phyloP scores from a whole-genome alignment of 305 asterid species.

The Fraxinus angustifolia region DNA sequence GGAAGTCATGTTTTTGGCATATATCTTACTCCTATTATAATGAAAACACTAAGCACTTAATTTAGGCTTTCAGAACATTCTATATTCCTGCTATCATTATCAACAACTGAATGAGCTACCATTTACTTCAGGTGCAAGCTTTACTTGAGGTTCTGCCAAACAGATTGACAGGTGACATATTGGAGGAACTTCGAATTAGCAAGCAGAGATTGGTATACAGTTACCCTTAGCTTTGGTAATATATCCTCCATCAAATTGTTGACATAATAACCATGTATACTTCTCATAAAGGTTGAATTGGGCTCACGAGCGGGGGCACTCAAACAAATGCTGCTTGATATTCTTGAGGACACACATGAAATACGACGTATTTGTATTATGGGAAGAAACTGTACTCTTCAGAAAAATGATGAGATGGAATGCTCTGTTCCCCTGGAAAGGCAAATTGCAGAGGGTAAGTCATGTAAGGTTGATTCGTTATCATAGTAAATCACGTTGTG shows the following conservation, averaged over 20 bases:
- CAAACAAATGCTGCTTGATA: constrained; percentile 97
- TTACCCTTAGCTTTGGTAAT: not conserved
- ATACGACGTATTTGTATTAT: constrained; percentile 90
- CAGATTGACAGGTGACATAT: constrained; percentile 78
- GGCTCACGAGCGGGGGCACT: constrained; percentile 93
- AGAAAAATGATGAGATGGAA: constrained; percentile 62
- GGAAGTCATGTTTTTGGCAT: not conserved
- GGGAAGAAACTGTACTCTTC: constrained; percentile 84
- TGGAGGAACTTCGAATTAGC: constrained; percentile 95
- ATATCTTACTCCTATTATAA: not conserved
- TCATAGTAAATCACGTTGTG: constrained; percentile 5
- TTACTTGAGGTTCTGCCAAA: constrained; percentile 95
- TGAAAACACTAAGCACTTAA: not conserved
- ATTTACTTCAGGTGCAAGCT: constrained; percentile 69
- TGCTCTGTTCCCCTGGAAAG: constrained; percentile 73
- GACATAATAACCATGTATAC: constrained; percentile 9
- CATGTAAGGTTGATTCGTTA: constrained; percentile 11
- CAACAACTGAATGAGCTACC: constrained; percentile 1
- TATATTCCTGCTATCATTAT: not conserved
- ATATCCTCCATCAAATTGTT: constrained; percentile 13
- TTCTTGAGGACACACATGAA: constrained; percentile 96
- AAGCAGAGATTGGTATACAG: constrained; percentile 76
- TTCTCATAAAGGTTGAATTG: constrained; percentile 72
- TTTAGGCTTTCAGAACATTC: not conserved
- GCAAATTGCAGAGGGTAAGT: constrained; percentile 86